Percentiles rank a stretch among this genome's conserved stretches.
Conservation (phyloP, 805 yeast species). For the Yamadazyma ubonensis region DNA sequence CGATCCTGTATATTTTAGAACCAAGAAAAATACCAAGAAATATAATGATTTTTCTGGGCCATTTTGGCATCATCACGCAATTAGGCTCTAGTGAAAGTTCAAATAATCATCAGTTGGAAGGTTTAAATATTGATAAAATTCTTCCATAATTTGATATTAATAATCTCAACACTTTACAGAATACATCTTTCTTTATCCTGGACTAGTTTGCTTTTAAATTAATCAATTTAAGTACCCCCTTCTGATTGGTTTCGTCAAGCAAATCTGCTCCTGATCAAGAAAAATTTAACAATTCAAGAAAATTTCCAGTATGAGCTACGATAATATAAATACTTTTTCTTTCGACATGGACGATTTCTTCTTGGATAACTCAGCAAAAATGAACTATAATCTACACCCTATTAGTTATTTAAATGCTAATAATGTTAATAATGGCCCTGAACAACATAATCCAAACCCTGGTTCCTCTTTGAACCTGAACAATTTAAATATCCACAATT, state of each 20-base stretch:
- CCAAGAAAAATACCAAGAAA: constrained; percentile 6
- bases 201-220: neutral
- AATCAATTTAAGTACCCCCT: neutral
- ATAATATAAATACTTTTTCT: constrained; percentile 9
- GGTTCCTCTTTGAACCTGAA: constrained; percentile 2
- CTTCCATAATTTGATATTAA: neutral
- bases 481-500: constrained; percentile 7
- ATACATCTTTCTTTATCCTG: no score
- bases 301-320: constrained; percentile 7
- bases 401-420: constrained; percentile 42
- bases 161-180: no score
- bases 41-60: constrained; percentile 1
- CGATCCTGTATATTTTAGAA: constrained; percentile 1
- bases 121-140: neutral
- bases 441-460: neutral
- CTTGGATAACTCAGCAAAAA: constrained; percentile 9
- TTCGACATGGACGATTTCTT: constrained; percentile 9
- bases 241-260: neutral
- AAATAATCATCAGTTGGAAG: neutral
- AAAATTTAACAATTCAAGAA: constrained; percentile 4
- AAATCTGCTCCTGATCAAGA: constrained; percentile 4
- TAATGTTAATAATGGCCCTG: constrained; percentile 7
- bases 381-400: constrained; percentile 47
- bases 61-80: constrained; percentile 4
- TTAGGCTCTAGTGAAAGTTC: neutral